Base-by-base conservation (phyloP, 371 early-diverging fungal genomes). In the Mucor racemosus region DNA sequence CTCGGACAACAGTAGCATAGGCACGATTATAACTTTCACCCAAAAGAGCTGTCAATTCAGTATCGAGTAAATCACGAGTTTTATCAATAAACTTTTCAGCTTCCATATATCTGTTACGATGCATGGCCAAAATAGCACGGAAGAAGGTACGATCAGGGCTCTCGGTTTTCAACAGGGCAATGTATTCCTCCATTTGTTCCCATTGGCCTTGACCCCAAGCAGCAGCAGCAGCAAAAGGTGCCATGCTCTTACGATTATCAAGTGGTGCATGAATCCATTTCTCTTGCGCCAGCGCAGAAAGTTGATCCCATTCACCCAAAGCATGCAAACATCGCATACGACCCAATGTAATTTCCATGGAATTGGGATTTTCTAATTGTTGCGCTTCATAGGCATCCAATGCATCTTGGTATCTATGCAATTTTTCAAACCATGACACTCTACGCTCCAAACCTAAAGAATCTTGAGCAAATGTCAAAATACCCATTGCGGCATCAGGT, bases 1-100 rank as follows among this genome's bases (percentile, higher is more conserved):
- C 94, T 34, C 95, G 89, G 5, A 98, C 96, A 0, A 97, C 87
- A 1, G 82, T 82, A 40, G 83, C 83, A 77, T 99, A 99, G 0
- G 97, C 95, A 39, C 98, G 91, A 70, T 90, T 94, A 73, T 97
- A 98, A 58, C 96, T 96, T 77, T 99, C 99, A 15, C 95, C 93
- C 42, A 97, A 85, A 31, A 97, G 76, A 1, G 97, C 94, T 26
- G 95, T 92, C 41, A 95, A 67, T 74, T 96, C 96, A 0, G 93
- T 93, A 75, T 97, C 95, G 56, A 99, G 76, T 67, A 95, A 77
- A 68, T 92, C 94, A 33, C 98, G 82, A 3, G 97, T 93, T 65
- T 89, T 88, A 63, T 91, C 85, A 61, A 99, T 97, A 62, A 82
- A 89, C 48, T 77, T 76, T 15, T 86, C 85, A 0, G 97, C 95